Evolutionary conservation across 208 protist genomes (phyloP), one percentile per base, ranked within the genome.

Genomic region (Wallacemonas sp.): DNA sequence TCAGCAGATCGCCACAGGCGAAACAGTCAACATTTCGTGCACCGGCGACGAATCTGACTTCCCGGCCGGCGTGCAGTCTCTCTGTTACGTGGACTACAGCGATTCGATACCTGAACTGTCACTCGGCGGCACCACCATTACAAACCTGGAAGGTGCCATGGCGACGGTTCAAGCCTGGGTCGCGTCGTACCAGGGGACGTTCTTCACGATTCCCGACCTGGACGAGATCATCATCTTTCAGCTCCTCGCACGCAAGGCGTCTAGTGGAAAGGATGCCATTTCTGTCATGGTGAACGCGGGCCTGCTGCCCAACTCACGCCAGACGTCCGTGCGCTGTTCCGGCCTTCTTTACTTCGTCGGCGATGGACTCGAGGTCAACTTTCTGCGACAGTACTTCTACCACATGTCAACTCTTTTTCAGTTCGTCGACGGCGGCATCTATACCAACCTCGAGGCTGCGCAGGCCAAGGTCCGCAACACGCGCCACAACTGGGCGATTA

Each of bases 201-300:
- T 81, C 26, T 76, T 65, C 28, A 63, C 72, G n/a, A 50, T 76
- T 36, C 81, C 81, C 1, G 57, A 70, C 12, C 70, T 86, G 8
- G 81, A 86, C 46, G 65, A 76, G 42, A 57, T 86, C 62, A 82
- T 86, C 29, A 28, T 82, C 16, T 74, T 76, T 18, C 81, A 86
- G 25, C 79, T 77, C 76, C 54, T 86, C 3, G 81, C 81, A 5
- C 72, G 71, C 12, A 76, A 82, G 46, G n/a, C 54, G 18, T 16
- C 46, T 23, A 44, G 39, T 7, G 57, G 71, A 8, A 46, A 33
- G 25, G 49, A 36, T 33, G 52, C 54, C 28, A 36, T 70, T 18
- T 70, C 65, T 20, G 36, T 49, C 39, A 57, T 63, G 16, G 49
- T 23, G 52, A 26, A 52, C 55, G 33, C 71, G 61, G 54, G 14